A percentile compares a stretch with the other conserved stretches of the same genome.
phyloP scores from a whole-genome alignment of 129 eudicot genomes.

The Solidago caesia region DNA sequence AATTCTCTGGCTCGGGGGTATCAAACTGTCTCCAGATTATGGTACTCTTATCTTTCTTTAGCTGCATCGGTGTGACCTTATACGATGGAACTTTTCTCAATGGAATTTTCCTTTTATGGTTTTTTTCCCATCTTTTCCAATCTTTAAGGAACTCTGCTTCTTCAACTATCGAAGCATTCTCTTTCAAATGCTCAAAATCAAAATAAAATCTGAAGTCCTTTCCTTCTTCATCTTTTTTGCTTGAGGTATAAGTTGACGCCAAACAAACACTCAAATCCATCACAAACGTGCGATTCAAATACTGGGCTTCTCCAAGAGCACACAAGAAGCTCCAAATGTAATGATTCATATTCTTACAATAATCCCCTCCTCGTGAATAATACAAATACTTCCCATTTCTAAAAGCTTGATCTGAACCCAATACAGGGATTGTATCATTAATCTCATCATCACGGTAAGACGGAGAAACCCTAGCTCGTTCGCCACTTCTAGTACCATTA shows the following conservation, averaged over 20 bases:
- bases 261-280: conserved; percentile 91
- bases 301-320: conserved; percentile 94
- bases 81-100: conserved; percentile 72
- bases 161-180: conserved; percentile 71
- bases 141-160: conserved; percentile 77
- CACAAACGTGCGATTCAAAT: conserved; percentile 82
- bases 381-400: conserved; percentile 81
- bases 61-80: conserved; percentile 82
- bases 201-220: conserved; percentile 90
- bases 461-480: conserved; percentile 39
- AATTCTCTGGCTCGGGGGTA: conserved; percentile 92
- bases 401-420: conserved; percentile 66
- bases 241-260: conserved; percentile 58
- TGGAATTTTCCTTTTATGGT: conserved; percentile 62
- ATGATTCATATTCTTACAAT: conserved; percentile 95
- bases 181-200: conserved; percentile 97
- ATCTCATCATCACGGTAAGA: conserved; percentile 67
- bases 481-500: conserved; percentile 43
- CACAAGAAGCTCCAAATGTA: conserved; percentile 95
- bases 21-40: conserved; percentile 92
- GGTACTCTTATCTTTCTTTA: conserved; percentile 74
- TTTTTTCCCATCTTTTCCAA: conserved; percentile 85
- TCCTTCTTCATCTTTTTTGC: conserved; percentile 86
- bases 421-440: conserved; percentile 72
- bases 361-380: conserved; percentile 93